A percentile compares a stretch with the other conserved stretches of the same genome.
These are phyloP conservation scores for Gaeumannomyces tritici DNA, from an alignment of 2,329 filamentous ascomycete species.

Conservation along the genomic window DNA sequence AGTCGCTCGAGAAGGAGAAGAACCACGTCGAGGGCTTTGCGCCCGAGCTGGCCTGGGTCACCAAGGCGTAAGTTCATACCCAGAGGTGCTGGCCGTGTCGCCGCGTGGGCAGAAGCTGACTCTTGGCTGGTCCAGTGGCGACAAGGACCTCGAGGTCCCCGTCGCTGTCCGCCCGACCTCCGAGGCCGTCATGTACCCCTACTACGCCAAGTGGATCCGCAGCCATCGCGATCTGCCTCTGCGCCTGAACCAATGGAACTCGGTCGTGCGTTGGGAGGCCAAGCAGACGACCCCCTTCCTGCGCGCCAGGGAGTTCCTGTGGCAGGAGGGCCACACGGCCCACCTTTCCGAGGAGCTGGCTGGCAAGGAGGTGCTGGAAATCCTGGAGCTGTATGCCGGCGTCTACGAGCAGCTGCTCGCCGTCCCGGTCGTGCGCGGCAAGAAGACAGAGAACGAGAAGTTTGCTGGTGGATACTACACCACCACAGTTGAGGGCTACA, in stretches of 20 bases:
- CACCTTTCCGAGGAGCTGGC: conserved; percentile 78
- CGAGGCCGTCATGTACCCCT: conserved; percentile 84
- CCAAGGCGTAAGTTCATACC: conserved; percentile 53
- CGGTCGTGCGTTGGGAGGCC: conserved; percentile 79
- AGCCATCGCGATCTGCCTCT: conserved; percentile 91
- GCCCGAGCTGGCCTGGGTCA: conserved; percentile 83
- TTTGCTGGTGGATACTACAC: conserved; percentile 96
- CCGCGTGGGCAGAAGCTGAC: conserved; percentile 8
- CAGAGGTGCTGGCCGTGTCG: background rate
- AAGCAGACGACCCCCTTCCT: conserved; percentile 87
- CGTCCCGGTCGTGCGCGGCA: conserved; percentile 85
- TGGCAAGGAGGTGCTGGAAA: conserved; percentile 79
- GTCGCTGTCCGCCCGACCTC: conserved; percentile 60
- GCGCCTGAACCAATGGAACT: conserved; percentile 97
- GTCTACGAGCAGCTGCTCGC: conserved; percentile 92
- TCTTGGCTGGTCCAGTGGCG: conserved; percentile 51
- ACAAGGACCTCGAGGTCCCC: conserved; percentile 79
- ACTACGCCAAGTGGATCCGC: conserved; percentile 95
- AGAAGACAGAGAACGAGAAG: conserved; percentile 96
- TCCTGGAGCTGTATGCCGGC: conserved; percentile 83
- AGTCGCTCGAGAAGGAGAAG: conserved; percentile 82
- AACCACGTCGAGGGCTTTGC: conserved; percentile 98
- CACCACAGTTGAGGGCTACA: conserved; percentile 93
- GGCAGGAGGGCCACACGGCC: conserved; percentile 92
- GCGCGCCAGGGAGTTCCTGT: conserved; percentile 87